A percentile compares a stretch with the other conserved stretches of the same genome.
Conservation (phyloP, 768 basidiomycete species). For the Xerocomellus dryophilus region DNA sequence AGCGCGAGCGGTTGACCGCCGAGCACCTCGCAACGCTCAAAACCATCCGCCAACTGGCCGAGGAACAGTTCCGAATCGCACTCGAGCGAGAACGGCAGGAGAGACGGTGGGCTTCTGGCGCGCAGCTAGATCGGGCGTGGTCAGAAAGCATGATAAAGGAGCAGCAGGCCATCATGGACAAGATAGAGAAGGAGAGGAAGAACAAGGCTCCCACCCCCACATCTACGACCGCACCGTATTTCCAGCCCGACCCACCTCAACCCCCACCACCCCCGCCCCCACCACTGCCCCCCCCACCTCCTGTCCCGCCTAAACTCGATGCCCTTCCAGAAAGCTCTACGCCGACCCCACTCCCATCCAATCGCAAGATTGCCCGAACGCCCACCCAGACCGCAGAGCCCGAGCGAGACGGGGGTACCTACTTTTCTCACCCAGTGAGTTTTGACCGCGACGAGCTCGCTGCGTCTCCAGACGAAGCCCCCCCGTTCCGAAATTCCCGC, state of each 20-base stretch:
- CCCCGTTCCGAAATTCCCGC: conserved; percentile 10
- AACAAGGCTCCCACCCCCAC: conserved; percentile 9
- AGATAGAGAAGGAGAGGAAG: conserved; percentile 41
- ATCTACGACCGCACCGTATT: neutral
- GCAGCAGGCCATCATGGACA: conserved; percentile 47
- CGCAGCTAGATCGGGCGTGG: conserved; percentile 33
- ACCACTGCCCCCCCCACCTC: neutral
- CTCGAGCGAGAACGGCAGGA: conserved; percentile 49
- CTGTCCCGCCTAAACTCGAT: conserved; percentile 1
- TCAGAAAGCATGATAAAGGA: conserved; percentile 34
- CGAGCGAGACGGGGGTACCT: conserved; percentile 22
- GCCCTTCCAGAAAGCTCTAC: conserved; percentile 5
- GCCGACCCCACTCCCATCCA: conserved; percentile 6
- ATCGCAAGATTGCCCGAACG: conserved; percentile 17
- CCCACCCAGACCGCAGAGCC: conserved; percentile 19
- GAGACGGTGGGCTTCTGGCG: conserved; percentile 46
- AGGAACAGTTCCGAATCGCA: conserved; percentile 43
- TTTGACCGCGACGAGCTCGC: conserved; percentile 22
- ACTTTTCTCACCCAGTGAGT: conserved; percentile 16
- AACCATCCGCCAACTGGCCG: conserved; percentile 43
- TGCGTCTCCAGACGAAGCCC: conserved; percentile 19
- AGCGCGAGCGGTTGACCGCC: conserved; percentile 36
- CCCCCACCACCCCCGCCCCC: neutral
- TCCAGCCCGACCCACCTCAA: conserved; percentile 4
- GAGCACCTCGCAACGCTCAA: conserved; percentile 44